phyloP scores from a whole-genome alignment of 768 basidiomycete species.

The Mycena belliarum region DNA sequence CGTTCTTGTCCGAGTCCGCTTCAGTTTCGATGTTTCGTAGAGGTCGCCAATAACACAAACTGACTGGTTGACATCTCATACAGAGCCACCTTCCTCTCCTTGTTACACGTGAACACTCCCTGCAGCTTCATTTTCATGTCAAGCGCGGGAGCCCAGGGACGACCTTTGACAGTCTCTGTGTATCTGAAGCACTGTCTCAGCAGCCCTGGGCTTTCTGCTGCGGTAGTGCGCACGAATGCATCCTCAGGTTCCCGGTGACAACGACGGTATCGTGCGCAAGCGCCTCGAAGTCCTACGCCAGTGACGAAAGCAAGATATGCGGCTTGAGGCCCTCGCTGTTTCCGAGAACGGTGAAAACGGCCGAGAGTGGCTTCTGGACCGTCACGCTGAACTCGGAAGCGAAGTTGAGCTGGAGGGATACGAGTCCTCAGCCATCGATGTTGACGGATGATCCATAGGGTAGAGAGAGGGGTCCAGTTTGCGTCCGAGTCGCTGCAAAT shows the following conservation, averaged over 20 bases:
- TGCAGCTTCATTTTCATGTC: conserved; percentile 5
- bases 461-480: too few species aligned
- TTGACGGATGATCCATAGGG: too few species aligned
- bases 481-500: too few species aligned
- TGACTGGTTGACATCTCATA: conserved; percentile 20
- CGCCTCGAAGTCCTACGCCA: conserved; percentile 16
- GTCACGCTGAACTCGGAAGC: conserved; percentile 8
- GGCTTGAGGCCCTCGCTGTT: conserved; percentile 7
- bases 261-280: conserved; percentile 2
- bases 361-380: conserved; percentile 17
- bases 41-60: neutral
- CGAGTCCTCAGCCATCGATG: neutral
- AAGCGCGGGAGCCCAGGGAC: conserved; percentile 16
- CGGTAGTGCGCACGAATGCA: conserved; percentile 13
- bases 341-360: conserved; percentile 19
- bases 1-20: too few species aligned
- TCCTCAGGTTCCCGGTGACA: conserved; percentile 16
- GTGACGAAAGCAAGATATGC: conserved; percentile 3
- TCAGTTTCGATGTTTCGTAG: too few species aligned
- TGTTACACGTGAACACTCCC: conserved; percentile 17
- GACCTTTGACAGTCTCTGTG: conserved; percentile 16
- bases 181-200: conserved; percentile 14
- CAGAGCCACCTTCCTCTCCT: neutral
- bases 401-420: conserved; percentile 23
- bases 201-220: conserved; percentile 8